A percentile compares a stretch with the other conserved stretches of the same genome.
phyloP scores from a whole-genome alignment of 2,329 filamentous ascomycete species.

The Blumeria hordei region DNA sequence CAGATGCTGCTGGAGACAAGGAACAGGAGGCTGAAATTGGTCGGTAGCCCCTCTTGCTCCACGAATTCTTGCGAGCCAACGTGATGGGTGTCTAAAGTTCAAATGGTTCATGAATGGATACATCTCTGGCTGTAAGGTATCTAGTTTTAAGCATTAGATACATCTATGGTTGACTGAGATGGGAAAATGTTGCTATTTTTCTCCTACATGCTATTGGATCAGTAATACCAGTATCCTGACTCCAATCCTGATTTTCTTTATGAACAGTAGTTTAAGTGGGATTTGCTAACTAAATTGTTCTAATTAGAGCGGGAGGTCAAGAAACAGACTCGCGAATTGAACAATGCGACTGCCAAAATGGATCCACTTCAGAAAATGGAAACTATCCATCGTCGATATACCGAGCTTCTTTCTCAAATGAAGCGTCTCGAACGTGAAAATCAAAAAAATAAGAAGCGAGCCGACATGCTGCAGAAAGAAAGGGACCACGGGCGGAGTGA shows the following conservation, averaged over 20 bases:
- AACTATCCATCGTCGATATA: constrained; percentile 70
- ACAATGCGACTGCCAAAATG: constrained; percentile 74
- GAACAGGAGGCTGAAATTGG: constrained; percentile 92
- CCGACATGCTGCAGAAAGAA: constrained; percentile 86
- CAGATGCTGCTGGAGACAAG: constrained; percentile 78
- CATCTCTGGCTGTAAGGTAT: too few relatives aligned
- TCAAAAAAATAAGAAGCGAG: constrained; percentile 84
- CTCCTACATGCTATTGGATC: too few relatives aligned
- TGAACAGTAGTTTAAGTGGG: too few relatives aligned
- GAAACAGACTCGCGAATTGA: constrained; percentile 75
- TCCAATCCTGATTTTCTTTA: too few relatives aligned
- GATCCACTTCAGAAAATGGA: constrained; percentile 82
- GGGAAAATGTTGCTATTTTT: too few relatives aligned
- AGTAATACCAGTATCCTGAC: too few relatives aligned
- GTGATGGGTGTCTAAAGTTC: neutral
- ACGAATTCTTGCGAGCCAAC: neutral
- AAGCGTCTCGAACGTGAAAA: constrained; percentile 87
- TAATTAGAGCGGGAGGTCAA: constrained; percentile 69
- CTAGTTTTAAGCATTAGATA: too few relatives aligned
- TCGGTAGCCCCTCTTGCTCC: constrained; percentile 22
- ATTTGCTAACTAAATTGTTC: constrained; percentile 3
- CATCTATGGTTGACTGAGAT: too few relatives aligned
- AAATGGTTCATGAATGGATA: too few relatives aligned
- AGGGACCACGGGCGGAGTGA: constrained; percentile 78
- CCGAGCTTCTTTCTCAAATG: constrained; percentile 80